Conservation (phyloP, 306 rosid species). For the Inga leiocalycina region DNA sequence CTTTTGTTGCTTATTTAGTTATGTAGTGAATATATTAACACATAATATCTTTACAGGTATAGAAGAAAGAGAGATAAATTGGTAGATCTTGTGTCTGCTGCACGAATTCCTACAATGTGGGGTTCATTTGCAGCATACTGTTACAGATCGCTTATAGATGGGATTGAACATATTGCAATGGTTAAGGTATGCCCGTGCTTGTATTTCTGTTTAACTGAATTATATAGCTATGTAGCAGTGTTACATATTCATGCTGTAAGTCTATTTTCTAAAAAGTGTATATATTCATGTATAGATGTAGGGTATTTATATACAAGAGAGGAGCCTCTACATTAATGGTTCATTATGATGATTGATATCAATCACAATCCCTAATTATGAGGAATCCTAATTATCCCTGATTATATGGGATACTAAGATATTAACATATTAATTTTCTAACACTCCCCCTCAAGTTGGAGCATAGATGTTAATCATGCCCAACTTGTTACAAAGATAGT, state of each 20-base stretch:
- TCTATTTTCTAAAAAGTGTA: no score
- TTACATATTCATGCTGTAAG: background rate
- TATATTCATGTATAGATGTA: no score
- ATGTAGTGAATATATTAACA: constrained; percentile 17
- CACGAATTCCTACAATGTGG: constrained; percentile 91
- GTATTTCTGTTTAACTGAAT: constrained; percentile 20
- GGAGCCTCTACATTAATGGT: no score
- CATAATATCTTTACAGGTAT: constrained; percentile 57
- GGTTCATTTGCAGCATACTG: constrained; percentile 85
- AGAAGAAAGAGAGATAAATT: constrained; percentile 90
- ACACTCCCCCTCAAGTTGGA: no score
- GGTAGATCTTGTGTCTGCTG: constrained; percentile 65
- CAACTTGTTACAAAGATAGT: no score
- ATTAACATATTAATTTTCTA: no score
- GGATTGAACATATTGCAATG: constrained; percentile 96
- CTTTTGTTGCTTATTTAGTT: constrained; percentile 26
- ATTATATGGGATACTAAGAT: no score
- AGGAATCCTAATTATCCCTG: no score
- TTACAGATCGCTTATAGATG: constrained; percentile 78
- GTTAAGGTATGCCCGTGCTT: constrained; percentile 71
- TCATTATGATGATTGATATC: no score
- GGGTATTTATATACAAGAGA: no score
- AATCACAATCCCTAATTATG: no score
- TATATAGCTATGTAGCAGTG: background rate
- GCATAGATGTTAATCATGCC: no score